Evolutionary conservation across 257 asterid species (phyloP), one percentile per base, ranked within the genome.

Genomic region (Avicennia marina): DNA sequence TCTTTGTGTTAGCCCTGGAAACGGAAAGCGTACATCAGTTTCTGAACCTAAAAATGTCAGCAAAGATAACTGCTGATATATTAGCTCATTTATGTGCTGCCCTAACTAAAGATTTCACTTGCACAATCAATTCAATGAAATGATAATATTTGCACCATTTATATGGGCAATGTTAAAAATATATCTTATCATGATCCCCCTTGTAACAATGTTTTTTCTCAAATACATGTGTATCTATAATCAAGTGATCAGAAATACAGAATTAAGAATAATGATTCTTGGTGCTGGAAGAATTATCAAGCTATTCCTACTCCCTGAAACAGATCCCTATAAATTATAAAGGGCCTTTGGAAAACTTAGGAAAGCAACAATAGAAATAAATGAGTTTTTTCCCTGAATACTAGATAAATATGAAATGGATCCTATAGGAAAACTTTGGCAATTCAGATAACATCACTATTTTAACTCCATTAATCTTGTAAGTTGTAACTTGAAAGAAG

Each of bases 1-100:
- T 74, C 63, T 72, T 76, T 42, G 65, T 72, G 59, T 93, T 81
- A 70, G 79, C 78, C 94, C 99, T 93, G 76, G 71, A 65, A 46
- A 20, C 32, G 39, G 52, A 67, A 27, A 64, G 13, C 8, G 7
- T 29, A 29, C 45, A 59, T 12, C 25, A 65, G 19, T 41, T 67
- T 62, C 43, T 53, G 59, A 66, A 63, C 61, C 17, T 56, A 39
- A 18, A 19, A 51, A 24, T 42, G 58, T 6, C 17, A 18, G 46
- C 33, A 58, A 52, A 38, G 44, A 24, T 11, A 51, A 60, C 47
- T 22, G n/a, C 26, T 51, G 53, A 57, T 33, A 9, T 2, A 48
- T 26, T 49, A 15, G 25, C 22, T 8, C 16, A 6, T 15, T 51
- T 10, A 29, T 5, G 2, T 50, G 56, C 19, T 51, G 24, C 21